Conservation (phyloP, 2,329 filamentous ascomycete genomes). For the Paecilomyces formosus region DNA sequence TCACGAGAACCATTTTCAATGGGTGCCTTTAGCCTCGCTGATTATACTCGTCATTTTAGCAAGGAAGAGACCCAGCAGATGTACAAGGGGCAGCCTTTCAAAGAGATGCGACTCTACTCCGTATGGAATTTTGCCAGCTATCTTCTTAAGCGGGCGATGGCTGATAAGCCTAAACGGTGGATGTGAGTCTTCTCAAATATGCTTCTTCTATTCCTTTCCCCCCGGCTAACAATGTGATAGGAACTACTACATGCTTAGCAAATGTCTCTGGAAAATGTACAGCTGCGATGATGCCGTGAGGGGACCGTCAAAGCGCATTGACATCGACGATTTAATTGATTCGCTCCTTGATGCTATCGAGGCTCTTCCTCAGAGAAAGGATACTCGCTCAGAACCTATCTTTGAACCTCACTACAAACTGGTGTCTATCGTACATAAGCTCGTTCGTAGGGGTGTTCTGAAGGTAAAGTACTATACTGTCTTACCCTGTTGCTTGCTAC, state of each 20-base stretch:
- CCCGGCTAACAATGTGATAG: slow-evolving; percentile 26
- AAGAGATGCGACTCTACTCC: slow-evolving; percentile 50
- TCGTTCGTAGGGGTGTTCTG: slow-evolving; percentile 51
- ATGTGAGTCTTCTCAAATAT: slow-evolving; percentile 37
- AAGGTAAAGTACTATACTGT: slow-evolving; percentile 21
- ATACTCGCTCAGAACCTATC: slow-evolving; percentile 62
- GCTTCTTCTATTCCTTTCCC: background rate
- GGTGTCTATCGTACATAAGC: slow-evolving; percentile 71
- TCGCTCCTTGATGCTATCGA: slow-evolving; percentile 54
- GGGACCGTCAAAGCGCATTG: slow-evolving; percentile 26
- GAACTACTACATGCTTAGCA: slow-evolving; percentile 62
- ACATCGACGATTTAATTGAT: slow-evolving; percentile 45
- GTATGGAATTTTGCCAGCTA: slow-evolving; percentile 59
- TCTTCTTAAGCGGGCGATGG: slow-evolving; percentile 53
- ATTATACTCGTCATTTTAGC: slow-evolving; percentile 56
- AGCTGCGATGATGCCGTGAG: slow-evolving; percentile 36
- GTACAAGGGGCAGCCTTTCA: slow-evolving; percentile 52
- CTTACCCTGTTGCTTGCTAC: slow-evolving; percentile 17
- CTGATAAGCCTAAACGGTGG: slow-evolving; percentile 56
- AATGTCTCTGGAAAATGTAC: slow-evolving; percentile 67
- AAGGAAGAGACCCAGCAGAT: slow-evolving; percentile 45
- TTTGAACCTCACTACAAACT: slow-evolving; percentile 93
- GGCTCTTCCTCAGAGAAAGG: slow-evolving; percentile 52
- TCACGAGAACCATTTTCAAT: slow-evolving; percentile 61
- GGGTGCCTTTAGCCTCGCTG: slow-evolving; percentile 56